Evolutionary conservation across 441 rosid species (phyloP).

Genomic region (Populus hybrid): DNA sequence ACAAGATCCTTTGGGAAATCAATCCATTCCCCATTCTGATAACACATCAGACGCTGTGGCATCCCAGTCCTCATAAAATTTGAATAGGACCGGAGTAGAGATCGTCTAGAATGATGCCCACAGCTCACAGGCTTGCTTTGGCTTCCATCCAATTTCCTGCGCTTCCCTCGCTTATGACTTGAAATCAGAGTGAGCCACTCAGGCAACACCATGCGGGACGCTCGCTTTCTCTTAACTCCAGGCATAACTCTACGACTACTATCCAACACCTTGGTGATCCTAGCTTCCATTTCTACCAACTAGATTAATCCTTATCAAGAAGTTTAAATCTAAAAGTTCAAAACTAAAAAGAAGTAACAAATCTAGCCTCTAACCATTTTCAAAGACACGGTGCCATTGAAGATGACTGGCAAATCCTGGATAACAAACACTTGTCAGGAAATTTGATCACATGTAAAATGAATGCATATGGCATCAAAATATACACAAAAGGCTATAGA

Average conservation of each 20-base stretch:
- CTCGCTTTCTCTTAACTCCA: constrained; percentile 59
- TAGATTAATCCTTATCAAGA: constrained; percentile 59
- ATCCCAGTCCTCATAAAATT: constrained; percentile 67
- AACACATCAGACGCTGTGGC: constrained; percentile 68
- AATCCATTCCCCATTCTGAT: constrained; percentile 74
- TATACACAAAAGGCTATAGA: neutral
- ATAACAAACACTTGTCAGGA: constrained; percentile 11
- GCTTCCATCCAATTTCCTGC: constrained; percentile 43
- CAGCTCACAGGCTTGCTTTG: constrained; percentile 28
- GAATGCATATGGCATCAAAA: neutral
- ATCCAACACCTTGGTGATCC: constrained; percentile 77
- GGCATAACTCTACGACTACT: constrained; percentile 41
- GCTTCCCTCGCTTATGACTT: constrained; percentile 39
- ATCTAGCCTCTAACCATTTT: constrained; percentile 28
- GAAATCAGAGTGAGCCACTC: constrained; percentile 35
- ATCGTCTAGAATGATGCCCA: constrained; percentile 41
- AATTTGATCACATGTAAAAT: neutral
- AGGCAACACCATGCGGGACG: constrained; percentile 31
- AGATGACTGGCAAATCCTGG: constrained; percentile 31
- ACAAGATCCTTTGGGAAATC: constrained; percentile 56
- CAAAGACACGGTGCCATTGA: constrained; percentile 22
- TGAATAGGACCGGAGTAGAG: constrained; percentile 58
- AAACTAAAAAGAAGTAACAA: constrained; percentile 28
- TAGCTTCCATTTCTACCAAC: constrained; percentile 62
- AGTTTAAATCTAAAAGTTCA: constrained; percentile 40